Evolutionary conservation across 2,329 filamentous ascomycete genomes (phyloP).

Genomic region (Balansia obtecta): DNA sequence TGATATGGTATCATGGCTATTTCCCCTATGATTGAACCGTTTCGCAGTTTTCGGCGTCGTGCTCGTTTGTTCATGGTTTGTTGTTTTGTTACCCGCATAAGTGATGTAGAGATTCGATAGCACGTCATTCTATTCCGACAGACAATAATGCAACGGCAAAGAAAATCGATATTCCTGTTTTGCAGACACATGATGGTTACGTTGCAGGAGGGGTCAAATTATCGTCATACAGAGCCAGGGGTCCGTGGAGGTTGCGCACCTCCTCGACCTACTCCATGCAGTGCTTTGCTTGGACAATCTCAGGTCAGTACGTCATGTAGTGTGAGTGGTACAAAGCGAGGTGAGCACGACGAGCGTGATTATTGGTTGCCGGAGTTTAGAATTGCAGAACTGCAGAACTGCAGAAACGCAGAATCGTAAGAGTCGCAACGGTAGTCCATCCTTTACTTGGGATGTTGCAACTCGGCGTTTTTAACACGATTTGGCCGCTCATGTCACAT

Average conservation of each 20-base stretch:
- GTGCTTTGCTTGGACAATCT: conserved; percentile 1
- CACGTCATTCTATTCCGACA: too few species aligned
- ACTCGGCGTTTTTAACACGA: neutral
- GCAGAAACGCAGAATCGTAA: too few species aligned
- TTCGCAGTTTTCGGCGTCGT: neutral
- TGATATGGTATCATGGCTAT: neutral
- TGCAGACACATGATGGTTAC: neutral
- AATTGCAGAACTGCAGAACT: too few species aligned
- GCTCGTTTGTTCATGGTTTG: neutral
- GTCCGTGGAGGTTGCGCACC: neutral
- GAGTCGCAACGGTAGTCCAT: neutral
- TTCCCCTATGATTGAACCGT: neutral
- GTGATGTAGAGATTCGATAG: neutral
- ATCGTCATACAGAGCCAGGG: neutral
- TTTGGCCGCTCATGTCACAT: neutral
- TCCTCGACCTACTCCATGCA: neutral
- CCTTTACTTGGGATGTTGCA: neutral
- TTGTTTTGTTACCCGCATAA: neutral
- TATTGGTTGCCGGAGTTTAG: neutral
- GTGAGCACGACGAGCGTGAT: neutral
- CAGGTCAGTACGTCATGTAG: neutral
- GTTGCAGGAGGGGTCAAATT: neutral
- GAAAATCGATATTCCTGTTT: neutral
- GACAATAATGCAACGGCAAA: too few species aligned
- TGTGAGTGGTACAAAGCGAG: conserved; percentile 1